These are phyloP conservation scores for Firmiana major DNA, from an alignment of 345 rosid species.

Conservation along the genomic window DNA sequence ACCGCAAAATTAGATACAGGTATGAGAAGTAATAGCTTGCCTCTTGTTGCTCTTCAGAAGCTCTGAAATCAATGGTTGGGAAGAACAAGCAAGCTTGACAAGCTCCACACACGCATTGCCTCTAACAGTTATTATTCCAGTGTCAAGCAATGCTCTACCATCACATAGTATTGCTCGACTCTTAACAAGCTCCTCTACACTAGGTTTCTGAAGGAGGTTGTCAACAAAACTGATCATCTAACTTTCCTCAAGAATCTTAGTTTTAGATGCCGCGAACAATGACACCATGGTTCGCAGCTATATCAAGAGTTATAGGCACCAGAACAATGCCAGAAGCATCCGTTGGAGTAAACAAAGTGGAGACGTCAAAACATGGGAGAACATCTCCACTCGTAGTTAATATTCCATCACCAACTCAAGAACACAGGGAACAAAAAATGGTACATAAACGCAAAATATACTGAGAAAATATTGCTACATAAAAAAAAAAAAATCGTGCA, in stretches of 20 bases:
- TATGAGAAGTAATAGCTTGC: constrained; percentile 28
- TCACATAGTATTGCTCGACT: constrained; percentile 76
- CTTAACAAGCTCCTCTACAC: constrained; percentile 57
- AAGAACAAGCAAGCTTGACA: constrained; percentile 69
- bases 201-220: constrained; percentile 90
- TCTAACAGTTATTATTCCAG: constrained; percentile 86
- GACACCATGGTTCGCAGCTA: constrained; percentile 96
- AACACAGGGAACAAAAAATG: too few relatives aligned
- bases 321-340: constrained; percentile 81
- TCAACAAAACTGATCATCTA: constrained; percentile 58
- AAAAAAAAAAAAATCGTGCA: too few relatives aligned
- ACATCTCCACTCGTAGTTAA: constrained; percentile 98
- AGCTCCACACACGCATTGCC: constrained; percentile 91
- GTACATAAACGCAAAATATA: too few relatives aligned
- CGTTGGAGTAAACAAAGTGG: constrained; percentile 63
- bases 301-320: constrained; percentile 90
- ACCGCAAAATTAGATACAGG: not conserved
- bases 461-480: too few relatives aligned
- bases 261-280: constrained; percentile 71
- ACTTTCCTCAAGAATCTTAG: constrained; percentile 34
- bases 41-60: constrained; percentile 72
- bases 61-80: constrained; percentile 61
- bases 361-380: constrained; percentile 95
- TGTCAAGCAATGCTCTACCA: constrained; percentile 89
- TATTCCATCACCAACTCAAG: too few relatives aligned